Percentiles rank a stretch among this genome's conserved stretches.
Conservation (phyloP, 352 stramenopile genomes). For the Phytophthora fragariaefolia region DNA sequence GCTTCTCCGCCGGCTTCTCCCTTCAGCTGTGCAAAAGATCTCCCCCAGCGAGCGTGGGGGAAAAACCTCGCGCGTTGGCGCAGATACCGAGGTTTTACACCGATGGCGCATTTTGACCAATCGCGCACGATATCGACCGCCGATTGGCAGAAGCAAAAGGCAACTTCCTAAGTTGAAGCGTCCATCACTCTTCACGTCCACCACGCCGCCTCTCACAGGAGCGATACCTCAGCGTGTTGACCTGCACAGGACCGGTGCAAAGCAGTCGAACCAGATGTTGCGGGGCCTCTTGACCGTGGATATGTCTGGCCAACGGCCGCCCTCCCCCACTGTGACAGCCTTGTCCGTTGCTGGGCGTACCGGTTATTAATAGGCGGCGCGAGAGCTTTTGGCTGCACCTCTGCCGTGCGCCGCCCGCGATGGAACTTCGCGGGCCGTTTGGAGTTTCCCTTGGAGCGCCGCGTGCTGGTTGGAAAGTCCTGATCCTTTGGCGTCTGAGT, state of each 20-base stretch:
- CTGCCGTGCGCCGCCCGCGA: slow-evolving; percentile 2
- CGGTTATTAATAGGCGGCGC: slow-evolving; percentile 33
- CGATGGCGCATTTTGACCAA: slow-evolving; percentile 10
- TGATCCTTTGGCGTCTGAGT: slow-evolving; percentile 14
- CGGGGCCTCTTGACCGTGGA: too few relatives aligned
- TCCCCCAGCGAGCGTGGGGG: slow-evolving; percentile 8
- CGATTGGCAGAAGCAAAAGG: slow-evolving; percentile 27
- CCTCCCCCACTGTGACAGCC: neutral
- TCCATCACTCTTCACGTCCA: slow-evolving; percentile 24
- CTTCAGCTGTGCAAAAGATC: slow-evolving; percentile 39
- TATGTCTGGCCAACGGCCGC: neutral
- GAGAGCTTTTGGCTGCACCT: slow-evolving; percentile 19
- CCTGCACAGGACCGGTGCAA: too few relatives aligned
- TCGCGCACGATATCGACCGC: neutral
- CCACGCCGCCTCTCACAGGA: too few relatives aligned
- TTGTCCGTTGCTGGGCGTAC: slow-evolving; percentile 29
- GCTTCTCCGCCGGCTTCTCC: slow-evolving; percentile 22
- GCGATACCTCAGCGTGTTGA: too few relatives aligned
- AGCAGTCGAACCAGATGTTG: neutral
- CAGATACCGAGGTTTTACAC: slow-evolving; percentile 23
- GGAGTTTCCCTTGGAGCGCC: slow-evolving; percentile 27
- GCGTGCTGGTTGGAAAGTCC: slow-evolving; percentile 11
- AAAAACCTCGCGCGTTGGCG: slow-evolving; percentile 14
- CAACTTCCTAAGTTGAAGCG: slow-evolving; percentile 26
- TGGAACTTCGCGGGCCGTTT: slow-evolving; percentile 35